Evolutionary conservation across 2,329 filamentous ascomycete species (phyloP), one percentile per base, ranked within the genome.

Genomic region (Aspergillus uvarum): DNA sequence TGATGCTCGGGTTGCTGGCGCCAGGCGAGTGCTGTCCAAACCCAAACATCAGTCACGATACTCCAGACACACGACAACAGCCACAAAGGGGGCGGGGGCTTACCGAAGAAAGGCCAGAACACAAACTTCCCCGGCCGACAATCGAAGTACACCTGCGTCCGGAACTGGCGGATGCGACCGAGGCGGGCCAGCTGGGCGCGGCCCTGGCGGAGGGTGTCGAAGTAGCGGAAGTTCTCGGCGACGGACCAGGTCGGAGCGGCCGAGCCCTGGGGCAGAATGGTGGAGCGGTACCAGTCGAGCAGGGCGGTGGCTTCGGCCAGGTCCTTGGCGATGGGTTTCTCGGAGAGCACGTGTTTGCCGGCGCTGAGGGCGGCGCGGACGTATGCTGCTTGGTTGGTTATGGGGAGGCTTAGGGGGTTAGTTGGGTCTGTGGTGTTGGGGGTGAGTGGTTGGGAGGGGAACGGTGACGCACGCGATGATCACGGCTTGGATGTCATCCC

Each of bases 161-260:
- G 59, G 42, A 63, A 61, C 21, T 84, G 75, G 1, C 87, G 71
- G 61, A 80, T 80, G 44, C 42, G 54, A 11, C 86, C 85, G 1
- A 88, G 76, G 51, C 79, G 75, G 61, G 80, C 72, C 8, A 85
- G 74, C 63, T 83, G 77, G 57, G 80, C 67, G 0, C 77, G 76
- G 0, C 80, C 88, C 66, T 82, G 83, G 12, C 74, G 59, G 68
- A 86, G 86, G 11, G 79, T 79, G 31, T 83, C 79, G 58, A 84
- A 73, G 76, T 86, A 92, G 54, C 90, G 83, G 70, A 86, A 89
- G 75, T 93, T 92, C 74, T 93, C 90, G 0, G 88, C 90, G 3
- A 93, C 82, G 14, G 80, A 80, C 76, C 86, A 85, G 5, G 81
- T 82, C 7, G 26, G 26, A 3, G 26, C 26, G 22, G 71, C 32